phyloP scores from a whole-genome alignment of 768 basidiomycete genomes.

The Termitomyces sp. region DNA sequence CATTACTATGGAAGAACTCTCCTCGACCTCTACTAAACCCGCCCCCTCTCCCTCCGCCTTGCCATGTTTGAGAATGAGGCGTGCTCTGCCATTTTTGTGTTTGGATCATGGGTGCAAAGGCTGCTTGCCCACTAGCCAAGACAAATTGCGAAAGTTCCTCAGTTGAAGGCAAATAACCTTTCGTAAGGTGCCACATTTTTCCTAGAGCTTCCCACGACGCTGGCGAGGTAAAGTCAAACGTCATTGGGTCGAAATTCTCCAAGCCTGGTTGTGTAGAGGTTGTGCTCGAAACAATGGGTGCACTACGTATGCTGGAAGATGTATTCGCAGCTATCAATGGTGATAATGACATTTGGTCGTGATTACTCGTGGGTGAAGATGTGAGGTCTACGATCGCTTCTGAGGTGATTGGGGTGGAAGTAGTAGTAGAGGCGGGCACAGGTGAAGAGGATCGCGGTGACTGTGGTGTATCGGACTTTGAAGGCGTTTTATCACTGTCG shows the following conservation, averaged over 20 bases:
- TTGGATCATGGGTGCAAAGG: slow-evolving; percentile 16
- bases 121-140: slow-evolving; percentile 33
- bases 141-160: slow-evolving; percentile 77
- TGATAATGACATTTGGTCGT: slow-evolving; percentile 37
- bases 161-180: slow-evolving; percentile 64
- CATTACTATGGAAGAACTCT: slow-evolving; percentile 38
- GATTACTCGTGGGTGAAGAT: slow-evolving; percentile 39
- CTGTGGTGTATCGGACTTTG: slow-evolving; percentile 16
- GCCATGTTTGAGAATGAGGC: slow-evolving; percentile 17
- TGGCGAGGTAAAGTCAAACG: slow-evolving; percentile 71
- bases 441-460: slow-evolving; percentile 18
- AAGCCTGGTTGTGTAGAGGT: slow-evolving; percentile 39
- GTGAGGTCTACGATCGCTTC: slow-evolving; percentile 35
- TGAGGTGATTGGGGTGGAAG: slow-evolving; percentile 12
- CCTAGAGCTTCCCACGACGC: slow-evolving; percentile 78
- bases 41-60: slow-evolving; percentile 26
- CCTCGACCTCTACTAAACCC: slow-evolving; percentile 33
- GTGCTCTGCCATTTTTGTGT: slow-evolving; percentile 18
- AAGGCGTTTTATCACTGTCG: slow-evolving; percentile 21
- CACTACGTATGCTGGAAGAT: slow-evolving; percentile 44
- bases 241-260: slow-evolving; percentile 62
- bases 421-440: slow-evolving; percentile 14
- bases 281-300: slow-evolving; percentile 30
- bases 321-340: slow-evolving; percentile 55
- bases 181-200: slow-evolving; percentile 67